Base-by-base conservation (phyloP, 2,329 filamentous ascomycete species). In the Phaeomoniella chlamydospora region DNA sequence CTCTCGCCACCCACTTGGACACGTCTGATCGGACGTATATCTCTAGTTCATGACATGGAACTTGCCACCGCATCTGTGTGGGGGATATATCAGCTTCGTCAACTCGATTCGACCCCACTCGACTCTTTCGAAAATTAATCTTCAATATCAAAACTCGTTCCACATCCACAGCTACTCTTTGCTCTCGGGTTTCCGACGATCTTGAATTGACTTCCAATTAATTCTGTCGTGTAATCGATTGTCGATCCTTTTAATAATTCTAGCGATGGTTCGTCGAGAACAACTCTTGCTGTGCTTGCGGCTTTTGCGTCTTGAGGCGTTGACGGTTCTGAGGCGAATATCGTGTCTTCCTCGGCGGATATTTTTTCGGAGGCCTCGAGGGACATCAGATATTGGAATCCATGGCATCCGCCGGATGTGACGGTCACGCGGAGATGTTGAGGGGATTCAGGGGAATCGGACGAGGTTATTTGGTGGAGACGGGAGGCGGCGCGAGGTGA, bases 371-470 rank as follows among this genome's bases (percentile, higher is more conserved):
- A 56, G 13, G 62, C 52, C 34, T 84, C 79, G 3, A 96, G 69
- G 12, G 78, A 83, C 83, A 98, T 94, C 33, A 93, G 64, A 54
- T 98, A 98, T 56, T 98, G 90, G 57, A 98, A 98, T 34, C 90
- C 90, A 59, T 98, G 90, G 57, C 90, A 98, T 38, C 90, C 90
- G 43, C 90, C 90, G 38, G 80, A 85, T 52, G 93, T 86, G 39
- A 98, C 87, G 41, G 82, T 79, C 45, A 98, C 82, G 36, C 88
- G 82, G n/a, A 98, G 70, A 15, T 86, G 83, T 18, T 81, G 68
- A 2, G 84, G 83, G 54, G 41, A 48, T 40, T 45, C 31, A 5
- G 49, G 50, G 3, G 55, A 45, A 3, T 53, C 50, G 2, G 53
- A 53, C 4, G 55, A 52, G 11, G 54, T 47, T 57, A 67, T 39